Conservation (phyloP, 352 stramenopile genomes). For the Globisporangium acanthophoron region DNA sequence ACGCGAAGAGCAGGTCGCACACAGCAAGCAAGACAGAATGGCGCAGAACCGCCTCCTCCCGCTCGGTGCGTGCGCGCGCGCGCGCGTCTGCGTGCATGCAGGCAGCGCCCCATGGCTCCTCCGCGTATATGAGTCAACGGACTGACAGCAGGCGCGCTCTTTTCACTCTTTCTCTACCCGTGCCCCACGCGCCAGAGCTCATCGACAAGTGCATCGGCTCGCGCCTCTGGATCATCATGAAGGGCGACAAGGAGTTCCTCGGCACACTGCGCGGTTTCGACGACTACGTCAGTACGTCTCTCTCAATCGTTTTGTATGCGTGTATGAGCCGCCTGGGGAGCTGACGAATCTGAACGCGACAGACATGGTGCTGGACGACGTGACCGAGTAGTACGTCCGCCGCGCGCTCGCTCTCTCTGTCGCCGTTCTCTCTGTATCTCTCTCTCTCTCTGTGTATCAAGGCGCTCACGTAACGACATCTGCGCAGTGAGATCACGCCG, state of each 20-base stretch:
- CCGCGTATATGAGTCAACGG: background rate
- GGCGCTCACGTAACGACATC: background rate
- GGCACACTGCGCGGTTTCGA: conserved; percentile 94
- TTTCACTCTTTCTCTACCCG: background rate
- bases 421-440: background rate
- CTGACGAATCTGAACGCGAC: background rate
- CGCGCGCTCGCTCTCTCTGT: background rate
- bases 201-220: conserved; percentile 99
- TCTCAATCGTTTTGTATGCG: background rate
- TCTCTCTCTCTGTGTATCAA: background rate
- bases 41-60: conserved; percentile 71
- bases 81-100: conserved; percentile 1
- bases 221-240: conserved; percentile 99
- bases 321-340: too few species aligned
- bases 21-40: conserved; percentile 30
- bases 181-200: conserved; percentile 71
- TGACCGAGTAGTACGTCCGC: conserved; percentile 88
- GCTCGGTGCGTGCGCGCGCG: conserved; percentile 42
- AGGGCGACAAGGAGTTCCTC: conserved; percentile 95
- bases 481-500: conserved; percentile 72
- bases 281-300: conserved; percentile 93
- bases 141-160: background rate
- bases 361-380: conserved; percentile 94
- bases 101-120: background rate
- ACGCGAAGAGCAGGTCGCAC: background rate